Evolutionary conservation across 2,329 filamentous ascomycete species (phyloP), one percentile per base, ranked within the genome.

Genomic region (Bipolaris sorokiniana): DNA sequence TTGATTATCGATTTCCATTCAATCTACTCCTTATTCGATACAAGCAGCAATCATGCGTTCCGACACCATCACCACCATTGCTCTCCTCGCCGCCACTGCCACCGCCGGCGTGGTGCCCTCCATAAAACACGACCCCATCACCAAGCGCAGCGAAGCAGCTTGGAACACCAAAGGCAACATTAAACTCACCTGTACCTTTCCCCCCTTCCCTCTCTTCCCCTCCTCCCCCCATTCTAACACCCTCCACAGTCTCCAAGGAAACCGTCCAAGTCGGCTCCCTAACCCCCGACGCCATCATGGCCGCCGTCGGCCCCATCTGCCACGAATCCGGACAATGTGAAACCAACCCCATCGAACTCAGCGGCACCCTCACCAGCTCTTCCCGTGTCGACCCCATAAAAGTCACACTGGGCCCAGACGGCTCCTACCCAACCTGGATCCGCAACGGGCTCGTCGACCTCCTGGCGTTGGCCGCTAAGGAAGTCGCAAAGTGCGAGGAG

Each of bases 211-310:
- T 20, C 18, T 18, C 33, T 11, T 9, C 3, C 13, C 9, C 10
- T 22, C 36, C 2, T 20, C n/a, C 26, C 16, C 18, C 22, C 23
- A 46, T 23, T 40, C 45, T 38, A 51, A 51, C 31, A 3, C n/a
- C 2, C n/a, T n/a, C 26, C 1, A 34, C 75, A 60, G 61, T 65
- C 51, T 61, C 55, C 18, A 54, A 5, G 80, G 76, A 60, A 45
- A 60, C 56, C 31, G 52, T 63, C 16, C 53, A 54, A 23, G 50
- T 65, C 37, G 37, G 61, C 42, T 42, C 37, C 44, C 42, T 63
- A 31, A 54, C 38, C 18, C 51, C 58, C 51, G 58, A 65, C 26
- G 49, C 49, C 40, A 62, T 65, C 45, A 62, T 65, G 38, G 50
- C 7, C 16, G 46, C 46, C 23, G 18, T 65, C 2, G 34, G 13